phyloP scores from a whole-genome alignment of 2,329 filamentous ascomycete genomes.

The Alternaria consortialis region DNA sequence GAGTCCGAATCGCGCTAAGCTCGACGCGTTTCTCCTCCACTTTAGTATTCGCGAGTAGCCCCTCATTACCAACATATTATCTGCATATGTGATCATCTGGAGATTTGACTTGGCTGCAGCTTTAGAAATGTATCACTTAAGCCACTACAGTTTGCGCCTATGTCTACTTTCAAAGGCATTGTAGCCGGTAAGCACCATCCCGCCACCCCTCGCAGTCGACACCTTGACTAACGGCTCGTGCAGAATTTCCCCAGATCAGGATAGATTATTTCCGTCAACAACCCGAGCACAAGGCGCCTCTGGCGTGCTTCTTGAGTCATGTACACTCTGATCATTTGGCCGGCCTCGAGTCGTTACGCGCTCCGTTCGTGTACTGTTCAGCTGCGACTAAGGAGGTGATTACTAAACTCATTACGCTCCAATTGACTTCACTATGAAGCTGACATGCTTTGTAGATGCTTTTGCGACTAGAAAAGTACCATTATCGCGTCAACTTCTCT shows the following conservation, averaged over 20 bases:
- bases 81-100: neutral
- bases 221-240: slow-evolving; percentile 2
- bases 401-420: neutral
- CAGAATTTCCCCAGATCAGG: slow-evolving; percentile 81
- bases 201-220: neutral
- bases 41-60: neutral
- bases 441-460: slow-evolving; percentile 64
- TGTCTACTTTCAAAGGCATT: slow-evolving; percentile 51
- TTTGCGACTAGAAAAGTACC: slow-evolving; percentile 78
- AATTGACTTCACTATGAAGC: neutral
- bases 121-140: slow-evolving; percentile 14
- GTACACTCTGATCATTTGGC: slow-evolving; percentile 89
- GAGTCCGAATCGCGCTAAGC: neutral
- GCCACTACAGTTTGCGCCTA: slow-evolving; percentile 2
- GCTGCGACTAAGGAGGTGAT: slow-evolving; percentile 75
- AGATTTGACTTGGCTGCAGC: neutral
- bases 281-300: slow-evolving; percentile 65
- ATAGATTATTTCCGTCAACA: slow-evolving; percentile 82
- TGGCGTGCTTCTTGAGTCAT: slow-evolving; percentile 91
- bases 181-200: slow-evolving; percentile 29
- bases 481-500: slow-evolving; percentile 82
- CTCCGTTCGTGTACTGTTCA: slow-evolving; percentile 91
- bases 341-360: slow-evolving; percentile 78
- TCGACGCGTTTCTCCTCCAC: slow-evolving; percentile 4
- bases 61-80: neutral